Evolutionary conservation across 148 eudicot species (phyloP).

Genomic region (Beta vulgaris): DNA sequence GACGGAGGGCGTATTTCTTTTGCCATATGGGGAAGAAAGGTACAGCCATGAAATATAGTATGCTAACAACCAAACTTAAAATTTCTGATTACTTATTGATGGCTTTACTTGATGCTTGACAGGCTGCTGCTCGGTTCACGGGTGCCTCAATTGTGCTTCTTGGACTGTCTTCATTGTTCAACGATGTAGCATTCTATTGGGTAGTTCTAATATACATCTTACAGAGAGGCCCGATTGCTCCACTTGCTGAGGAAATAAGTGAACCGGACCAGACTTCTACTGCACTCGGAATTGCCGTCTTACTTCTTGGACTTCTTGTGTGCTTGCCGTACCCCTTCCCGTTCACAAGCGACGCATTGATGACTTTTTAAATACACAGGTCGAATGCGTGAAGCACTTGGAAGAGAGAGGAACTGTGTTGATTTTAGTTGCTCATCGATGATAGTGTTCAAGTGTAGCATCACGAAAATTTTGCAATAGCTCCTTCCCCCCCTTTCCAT

Average conservation of each 20-base stretch:
- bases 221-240: conserved; percentile 91
- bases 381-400: not conserved
- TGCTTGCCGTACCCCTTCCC: conserved; percentile 94
- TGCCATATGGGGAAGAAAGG: conserved; percentile 98
- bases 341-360: conserved; percentile 53
- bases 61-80: not conserved
- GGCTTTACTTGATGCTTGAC: conserved; percentile 28
- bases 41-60: conserved; percentile 12
- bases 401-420: not conserved
- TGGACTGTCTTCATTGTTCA: conserved; percentile 78
- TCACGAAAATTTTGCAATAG: conserved; percentile 18
- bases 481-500: not conserved
- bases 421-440: not conserved
- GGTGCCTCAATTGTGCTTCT: conserved; percentile 73
- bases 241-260: conserved; percentile 80
- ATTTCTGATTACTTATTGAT: not conserved
- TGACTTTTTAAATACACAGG: conserved; percentile 38
- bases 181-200: conserved; percentile 96
- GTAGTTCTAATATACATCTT: conserved; percentile 83
- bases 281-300: conserved; percentile 66
- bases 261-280: conserved; percentile 69
- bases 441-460: not conserved
- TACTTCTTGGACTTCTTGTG: conserved; percentile 74
- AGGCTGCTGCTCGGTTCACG: conserved; percentile 75
- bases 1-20: conserved; percentile 97